Percentiles rank a stretch among this genome's conserved stretches.
phyloP scores from a whole-genome alignment of 805 yeast genomes.

The Candida gorgasii region DNA sequence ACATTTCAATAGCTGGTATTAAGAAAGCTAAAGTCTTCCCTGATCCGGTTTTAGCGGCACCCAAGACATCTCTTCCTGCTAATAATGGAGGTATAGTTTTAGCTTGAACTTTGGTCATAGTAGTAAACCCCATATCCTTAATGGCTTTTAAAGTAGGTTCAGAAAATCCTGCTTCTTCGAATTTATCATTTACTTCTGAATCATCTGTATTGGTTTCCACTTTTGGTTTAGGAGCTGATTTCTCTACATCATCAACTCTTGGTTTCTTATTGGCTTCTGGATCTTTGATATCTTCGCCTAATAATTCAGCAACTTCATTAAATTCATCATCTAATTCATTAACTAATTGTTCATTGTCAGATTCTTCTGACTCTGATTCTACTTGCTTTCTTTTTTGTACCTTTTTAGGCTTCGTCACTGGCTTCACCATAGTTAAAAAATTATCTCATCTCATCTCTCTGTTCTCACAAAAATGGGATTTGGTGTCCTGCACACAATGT shows the following conservation, averaged over 20 bases:
- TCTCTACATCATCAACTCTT: slow-evolving; percentile 18
- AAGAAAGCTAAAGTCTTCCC: slow-evolving; percentile 97
- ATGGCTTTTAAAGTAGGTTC: slow-evolving; percentile 82
- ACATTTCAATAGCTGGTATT: slow-evolving; percentile 91
- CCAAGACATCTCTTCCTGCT: slow-evolving; percentile 96
- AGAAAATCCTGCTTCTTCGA: slow-evolving; percentile 58
- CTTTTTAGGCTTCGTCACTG: slow-evolving; percentile 6
- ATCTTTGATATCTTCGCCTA: slow-evolving; percentile 46
- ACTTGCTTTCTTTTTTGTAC: slow-evolving; percentile 6
- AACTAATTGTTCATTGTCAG: slow-evolving; percentile 46
- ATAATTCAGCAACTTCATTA: slow-evolving; percentile 55
- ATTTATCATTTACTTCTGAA: slow-evolving; percentile 34
- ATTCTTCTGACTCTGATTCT: slow-evolving; percentile 28
- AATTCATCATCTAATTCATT: slow-evolving; percentile 57
- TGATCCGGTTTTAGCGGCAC: slow-evolving; percentile 99
- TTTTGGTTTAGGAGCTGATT: slow-evolving; percentile 29
- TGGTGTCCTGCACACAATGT: slow-evolving; percentile 4
- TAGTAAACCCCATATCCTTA: slow-evolving; percentile 83
- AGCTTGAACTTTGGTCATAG: slow-evolving; percentile 93
- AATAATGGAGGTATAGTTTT: slow-evolving; percentile 94
- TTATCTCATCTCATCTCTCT: slow-evolving; percentile 15
- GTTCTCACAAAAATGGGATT: neutral
- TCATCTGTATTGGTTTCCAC: slow-evolving; percentile 29
- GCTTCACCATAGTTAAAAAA: slow-evolving; percentile 9
- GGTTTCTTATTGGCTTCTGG: slow-evolving; percentile 35